Evolutionary conservation across 805 yeast species (phyloP).

Genomic region (Phaffomyces antillensis): DNA sequence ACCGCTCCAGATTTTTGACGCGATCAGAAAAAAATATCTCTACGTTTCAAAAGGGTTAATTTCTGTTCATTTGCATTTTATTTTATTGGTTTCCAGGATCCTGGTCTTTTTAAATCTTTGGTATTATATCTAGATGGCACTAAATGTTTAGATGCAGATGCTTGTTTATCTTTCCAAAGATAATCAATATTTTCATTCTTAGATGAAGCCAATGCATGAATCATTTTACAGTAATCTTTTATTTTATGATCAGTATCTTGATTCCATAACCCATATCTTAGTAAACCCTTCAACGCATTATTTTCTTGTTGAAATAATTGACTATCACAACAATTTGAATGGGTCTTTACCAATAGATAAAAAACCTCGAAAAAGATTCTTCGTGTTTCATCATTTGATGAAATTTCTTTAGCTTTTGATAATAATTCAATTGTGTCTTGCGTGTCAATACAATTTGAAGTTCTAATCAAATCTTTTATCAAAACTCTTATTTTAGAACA

Average conservation of each 20-base stretch:
- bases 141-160: not conserved
- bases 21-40: too few relatives aligned
- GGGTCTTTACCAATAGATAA: not conserved
- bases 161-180: slow-evolving; percentile 2
- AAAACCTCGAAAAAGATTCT: slow-evolving; percentile 1
- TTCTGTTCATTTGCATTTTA: not conserved
- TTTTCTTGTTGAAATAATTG: slow-evolving; percentile 21
- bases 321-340: slow-evolving; percentile 4
- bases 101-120: slow-evolving; percentile 4
- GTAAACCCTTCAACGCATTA: slow-evolving; percentile 9
- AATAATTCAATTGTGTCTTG: slow-evolving; percentile 28
- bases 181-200: slow-evolving; percentile 4
- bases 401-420: slow-evolving; percentile 27
- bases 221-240: not conserved
- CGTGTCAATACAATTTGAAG: slow-evolving; percentile 27
- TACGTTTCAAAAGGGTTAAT: not conserved
- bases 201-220: slow-evolving; percentile 1
- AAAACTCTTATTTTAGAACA: slow-evolving; percentile 17
- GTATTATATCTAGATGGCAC: not conserved
- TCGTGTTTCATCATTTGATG: slow-evolving; percentile 8
- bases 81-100: slow-evolving; percentile 3
- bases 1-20: too few relatives aligned
- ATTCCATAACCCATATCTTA: slow-evolving; percentile 1
- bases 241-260: slow-evolving; percentile 1
- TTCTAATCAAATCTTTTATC: slow-evolving; percentile 13